These are phyloP conservation scores for Pseudogymnoascus pannorum DNA, from an alignment of 2,329 filamentous ascomycete genomes.

Conservation along the genomic window DNA sequence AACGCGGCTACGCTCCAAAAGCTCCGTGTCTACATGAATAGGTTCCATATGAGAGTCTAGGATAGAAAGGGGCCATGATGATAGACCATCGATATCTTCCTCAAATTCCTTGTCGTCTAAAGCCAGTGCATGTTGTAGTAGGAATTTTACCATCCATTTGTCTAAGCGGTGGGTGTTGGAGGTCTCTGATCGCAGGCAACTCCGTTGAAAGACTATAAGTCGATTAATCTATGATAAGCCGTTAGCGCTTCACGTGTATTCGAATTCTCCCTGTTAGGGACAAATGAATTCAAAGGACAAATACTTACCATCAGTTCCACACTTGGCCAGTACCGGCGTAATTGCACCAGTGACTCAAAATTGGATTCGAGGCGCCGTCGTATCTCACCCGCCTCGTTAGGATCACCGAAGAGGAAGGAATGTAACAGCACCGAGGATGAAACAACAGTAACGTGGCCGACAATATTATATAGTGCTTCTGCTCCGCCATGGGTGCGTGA, in stretches of 20 bases:
- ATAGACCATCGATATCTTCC: background rate
- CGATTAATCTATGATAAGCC: slow-evolving; percentile 9
- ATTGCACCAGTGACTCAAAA: slow-evolving; percentile 16
- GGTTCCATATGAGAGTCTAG: background rate
- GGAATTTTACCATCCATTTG: slow-evolving; percentile 17
- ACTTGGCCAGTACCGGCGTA: slow-evolving; percentile 15
- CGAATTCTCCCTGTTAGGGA: too few species aligned
- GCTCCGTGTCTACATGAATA: background rate
- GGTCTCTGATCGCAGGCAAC: slow-evolving; percentile 11
- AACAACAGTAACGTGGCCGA: slow-evolving; percentile 31
- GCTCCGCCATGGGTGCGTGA: slow-evolving; percentile 21
- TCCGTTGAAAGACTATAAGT: slow-evolving; percentile 14
- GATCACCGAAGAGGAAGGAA: slow-evolving; percentile 27
- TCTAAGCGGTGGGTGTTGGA: slow-evolving; percentile 13
- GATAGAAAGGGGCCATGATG: background rate
- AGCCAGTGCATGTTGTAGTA: slow-evolving; percentile 16
- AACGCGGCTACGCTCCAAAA: background rate
- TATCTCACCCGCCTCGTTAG: slow-evolving; percentile 7
- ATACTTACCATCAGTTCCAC: slow-evolving; percentile 12
- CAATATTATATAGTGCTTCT: slow-evolving; percentile 28
- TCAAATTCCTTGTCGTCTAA: slow-evolving; percentile 11
- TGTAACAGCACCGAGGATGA: slow-evolving; percentile 32
- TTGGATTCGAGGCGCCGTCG: slow-evolving; percentile 13
- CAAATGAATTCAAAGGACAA: background rate
- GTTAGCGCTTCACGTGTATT: background rate